These are phyloP conservation scores for Nicotiana benthamiana DNA, from an alignment of 257 asterid genomes.

Conservation along the genomic window DNA sequence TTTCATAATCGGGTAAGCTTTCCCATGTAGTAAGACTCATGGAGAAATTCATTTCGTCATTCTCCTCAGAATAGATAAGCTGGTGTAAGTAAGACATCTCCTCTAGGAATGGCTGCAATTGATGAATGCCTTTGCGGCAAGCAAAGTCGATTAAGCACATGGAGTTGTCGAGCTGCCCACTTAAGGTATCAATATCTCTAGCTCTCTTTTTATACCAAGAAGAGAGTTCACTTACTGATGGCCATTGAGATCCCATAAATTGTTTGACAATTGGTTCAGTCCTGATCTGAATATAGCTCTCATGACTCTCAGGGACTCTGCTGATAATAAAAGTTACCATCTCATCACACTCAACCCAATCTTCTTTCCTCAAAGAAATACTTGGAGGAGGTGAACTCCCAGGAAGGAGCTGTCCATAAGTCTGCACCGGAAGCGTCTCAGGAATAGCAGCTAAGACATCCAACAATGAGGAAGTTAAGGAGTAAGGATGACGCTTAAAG, in stretches of 20 bases:
- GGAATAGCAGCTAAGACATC: conserved; percentile 94
- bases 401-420: conserved; percentile 91
- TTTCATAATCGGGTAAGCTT: conserved; percentile 76
- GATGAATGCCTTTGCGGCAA: conserved; percentile 62
- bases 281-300: conserved; percentile 39
- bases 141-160: conserved; percentile 83
- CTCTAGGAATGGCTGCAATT: conserved; percentile 63
- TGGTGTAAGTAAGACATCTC: conserved; percentile 69
- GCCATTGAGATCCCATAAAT: conserved; percentile 62
- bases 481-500: conserved; percentile 86
- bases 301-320: conserved; percentile 31
- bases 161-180: conserved; percentile 90
- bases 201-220: conserved; percentile 92
- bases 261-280: conserved; percentile 74
- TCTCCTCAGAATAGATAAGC: conserved; percentile 62
- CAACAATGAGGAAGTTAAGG: conserved; percentile 65
- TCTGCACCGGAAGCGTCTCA: conserved; percentile 86
- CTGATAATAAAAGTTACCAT: conserved; percentile 43
- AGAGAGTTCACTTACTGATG: conserved; percentile 68
- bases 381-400: conserved; percentile 62
- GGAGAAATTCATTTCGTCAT: conserved; percentile 39
- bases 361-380: conserved; percentile 65
- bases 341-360: conserved; percentile 90
- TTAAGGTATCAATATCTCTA: conserved; percentile 73
- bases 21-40: conserved; percentile 77